phyloP scores from a whole-genome alignment of 768 basidiomycete genomes.

The Sporobolomyces pararoseus region DNA sequence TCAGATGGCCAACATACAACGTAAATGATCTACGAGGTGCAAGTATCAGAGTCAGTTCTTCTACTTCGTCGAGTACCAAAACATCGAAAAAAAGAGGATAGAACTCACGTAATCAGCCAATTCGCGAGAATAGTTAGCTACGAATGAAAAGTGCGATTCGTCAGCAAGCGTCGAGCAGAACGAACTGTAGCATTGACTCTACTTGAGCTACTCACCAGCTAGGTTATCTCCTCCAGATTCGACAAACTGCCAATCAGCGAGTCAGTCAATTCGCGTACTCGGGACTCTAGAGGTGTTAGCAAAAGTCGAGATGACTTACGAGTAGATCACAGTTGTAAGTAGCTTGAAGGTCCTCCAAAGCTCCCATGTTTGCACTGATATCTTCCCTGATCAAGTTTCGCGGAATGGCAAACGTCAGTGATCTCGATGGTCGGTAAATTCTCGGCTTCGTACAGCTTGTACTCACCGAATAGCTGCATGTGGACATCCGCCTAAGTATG shows the following conservation, averaged over 20 bases:
- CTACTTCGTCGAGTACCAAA: too few relatives aligned
- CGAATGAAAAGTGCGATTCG: not conserved
- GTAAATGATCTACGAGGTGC: conserved; percentile 47
- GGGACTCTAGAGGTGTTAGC: not conserved
- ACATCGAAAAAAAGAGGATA: conserved; percentile 57
- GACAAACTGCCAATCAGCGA: not conserved
- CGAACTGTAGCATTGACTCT: too few relatives aligned
- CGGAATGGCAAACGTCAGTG: not conserved
- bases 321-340: conserved; percentile 79
- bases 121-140: conserved; percentile 90
- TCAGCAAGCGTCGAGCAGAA: not conserved
- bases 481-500: conserved; percentile 69
- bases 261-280: not conserved
- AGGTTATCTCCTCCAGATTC: conserved; percentile 83
- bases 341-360: conserved; percentile 87
- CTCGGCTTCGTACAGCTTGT: not conserved
- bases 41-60: too few relatives aligned
- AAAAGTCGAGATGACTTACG: conserved; percentile 58
- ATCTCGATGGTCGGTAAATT: too few relatives aligned
- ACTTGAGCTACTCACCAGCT: conserved; percentile 60
- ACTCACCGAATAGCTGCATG: conserved; percentile 84
- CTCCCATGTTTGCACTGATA: conserved; percentile 94
- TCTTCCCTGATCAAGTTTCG: conserved; percentile 59
- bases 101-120: conserved; percentile 94
- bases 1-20: too few relatives aligned